Conservation (phyloP, 495 filamentous ascomycete species). For the Pseudoneurospora amorphoporcata region DNA sequence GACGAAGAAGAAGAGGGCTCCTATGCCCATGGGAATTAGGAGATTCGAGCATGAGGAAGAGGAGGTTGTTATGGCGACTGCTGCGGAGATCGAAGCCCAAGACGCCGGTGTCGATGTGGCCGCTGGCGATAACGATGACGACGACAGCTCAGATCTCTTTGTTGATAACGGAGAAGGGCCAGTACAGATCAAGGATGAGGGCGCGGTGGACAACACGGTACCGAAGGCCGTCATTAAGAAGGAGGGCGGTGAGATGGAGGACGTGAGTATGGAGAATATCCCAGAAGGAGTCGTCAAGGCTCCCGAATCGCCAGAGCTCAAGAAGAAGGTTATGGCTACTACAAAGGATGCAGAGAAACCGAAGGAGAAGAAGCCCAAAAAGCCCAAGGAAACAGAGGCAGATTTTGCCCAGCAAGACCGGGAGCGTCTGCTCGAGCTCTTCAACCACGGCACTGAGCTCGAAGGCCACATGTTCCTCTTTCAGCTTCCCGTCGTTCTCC, state of each 20-base stretch:
- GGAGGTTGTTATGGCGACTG: slow-evolving; percentile 40
- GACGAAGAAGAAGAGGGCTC: slow-evolving; percentile 13
- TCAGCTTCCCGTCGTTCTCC: slow-evolving; percentile 53
- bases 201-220: slow-evolving; percentile 21
- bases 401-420: slow-evolving; percentile 20
- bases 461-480: slow-evolving; percentile 52
- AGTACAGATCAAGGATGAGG: slow-evolving; percentile 20
- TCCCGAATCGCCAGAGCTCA: slow-evolving; percentile 23
- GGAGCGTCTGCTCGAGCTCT: slow-evolving; percentile 21
- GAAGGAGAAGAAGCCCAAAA: slow-evolving; percentile 17
- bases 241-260: slow-evolving; percentile 18
- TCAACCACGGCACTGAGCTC: slow-evolving; percentile 18
- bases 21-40: slow-evolving; percentile 38
- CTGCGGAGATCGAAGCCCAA: slow-evolving; percentile 37
- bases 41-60: slow-evolving; percentile 45
- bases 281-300: slow-evolving; percentile 18
- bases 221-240: slow-evolving; percentile 24
- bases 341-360: slow-evolving; percentile 13
- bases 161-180: slow-evolving; percentile 16
- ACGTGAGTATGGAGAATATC: slow-evolving; percentile 29
- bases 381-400: slow-evolving; percentile 27
- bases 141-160: slow-evolving; percentile 37
- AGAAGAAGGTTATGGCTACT: slow-evolving; percentile 15
- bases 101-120: slow-evolving; percentile 14
- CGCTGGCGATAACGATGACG: slow-evolving; percentile 19